Conservation (phyloP, 164 flowering plant genomes). For the Piper longum region DNA sequence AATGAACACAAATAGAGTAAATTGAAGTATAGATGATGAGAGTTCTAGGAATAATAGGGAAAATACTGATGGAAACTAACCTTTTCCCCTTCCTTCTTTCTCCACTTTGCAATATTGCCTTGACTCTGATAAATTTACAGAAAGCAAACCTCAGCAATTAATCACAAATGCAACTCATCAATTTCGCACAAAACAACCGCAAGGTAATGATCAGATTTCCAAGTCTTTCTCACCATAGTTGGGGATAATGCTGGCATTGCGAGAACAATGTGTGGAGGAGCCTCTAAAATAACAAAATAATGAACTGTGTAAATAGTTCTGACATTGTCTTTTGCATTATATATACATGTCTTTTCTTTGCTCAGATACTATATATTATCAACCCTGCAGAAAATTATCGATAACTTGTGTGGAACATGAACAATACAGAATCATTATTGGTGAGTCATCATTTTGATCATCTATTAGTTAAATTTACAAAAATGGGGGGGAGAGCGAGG, state of each 20-base stretch:
- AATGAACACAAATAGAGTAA: not conserved
- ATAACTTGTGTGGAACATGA: too few relatives aligned
- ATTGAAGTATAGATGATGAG: not conserved
- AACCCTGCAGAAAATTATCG: too few relatives aligned
- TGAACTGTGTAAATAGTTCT: not conserved
- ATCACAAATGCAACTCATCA: not conserved
- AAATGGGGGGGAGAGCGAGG: not conserved
- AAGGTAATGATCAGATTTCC: not conserved
- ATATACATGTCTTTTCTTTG: too few relatives aligned
- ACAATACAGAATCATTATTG: not conserved
- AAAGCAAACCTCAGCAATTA: not conserved
- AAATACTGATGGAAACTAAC: constrained; percentile 17
- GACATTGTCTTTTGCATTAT: not conserved
- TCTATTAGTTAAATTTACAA: too few relatives aligned
- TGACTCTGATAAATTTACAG: constrained; percentile 43
- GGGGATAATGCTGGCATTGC: constrained; percentile 93
- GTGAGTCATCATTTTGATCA: not conserved
- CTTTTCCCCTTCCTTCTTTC: constrained; percentile 88
- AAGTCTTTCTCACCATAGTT: constrained; percentile 56
- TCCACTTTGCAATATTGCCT: constrained; percentile 88
- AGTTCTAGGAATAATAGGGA: not conserved
- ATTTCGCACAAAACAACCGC: not conserved
- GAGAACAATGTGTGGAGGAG: constrained; percentile 42
- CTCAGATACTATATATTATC: too few relatives aligned
- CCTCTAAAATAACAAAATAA: constrained; percentile 27